Evolutionary conservation across 331 rosid genomes (phyloP).

Genomic region (Quercus tomentella): DNA sequence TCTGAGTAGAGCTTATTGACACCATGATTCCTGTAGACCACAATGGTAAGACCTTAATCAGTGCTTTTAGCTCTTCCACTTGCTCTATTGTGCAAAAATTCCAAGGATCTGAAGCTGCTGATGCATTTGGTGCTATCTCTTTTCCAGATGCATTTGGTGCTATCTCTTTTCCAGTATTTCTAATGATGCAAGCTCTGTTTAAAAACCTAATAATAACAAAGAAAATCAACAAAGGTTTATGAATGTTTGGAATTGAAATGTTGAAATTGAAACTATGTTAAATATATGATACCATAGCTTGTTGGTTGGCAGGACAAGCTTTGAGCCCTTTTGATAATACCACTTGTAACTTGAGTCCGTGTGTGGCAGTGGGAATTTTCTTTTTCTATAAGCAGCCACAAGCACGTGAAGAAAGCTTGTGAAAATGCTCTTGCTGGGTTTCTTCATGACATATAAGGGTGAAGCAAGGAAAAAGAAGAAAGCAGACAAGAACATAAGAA

Average conservation of each 20-base stretch:
- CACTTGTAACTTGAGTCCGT: constrained; percentile 10
- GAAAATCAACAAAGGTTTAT: too few relatives aligned
- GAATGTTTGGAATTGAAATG: too few relatives aligned
- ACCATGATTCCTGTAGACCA: constrained; percentile 55
- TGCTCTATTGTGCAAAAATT: constrained; percentile 68
- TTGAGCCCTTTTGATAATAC: constrained; percentile 37
- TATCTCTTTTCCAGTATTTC: constrained; percentile 34
- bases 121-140: constrained; percentile 41
- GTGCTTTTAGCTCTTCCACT: constrained; percentile 67
- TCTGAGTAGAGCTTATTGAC: constrained; percentile 39
- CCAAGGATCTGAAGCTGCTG: constrained; percentile 50
- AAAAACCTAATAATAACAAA: constrained; percentile 33
- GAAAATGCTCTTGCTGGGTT: constrained; percentile 45
- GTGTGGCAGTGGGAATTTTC: constrained; percentile 38
- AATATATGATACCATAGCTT: constrained; percentile 43
- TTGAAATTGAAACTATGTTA: not conserved
- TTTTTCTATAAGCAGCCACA: constrained; percentile 48
- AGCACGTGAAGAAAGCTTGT: constrained; percentile 45
- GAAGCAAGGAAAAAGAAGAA: constrained; percentile 39
- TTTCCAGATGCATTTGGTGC: constrained; percentile 39
- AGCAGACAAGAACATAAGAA: constrained; percentile 45
- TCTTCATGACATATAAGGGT: constrained; percentile 43
- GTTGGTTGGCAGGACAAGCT: constrained; percentile 43
- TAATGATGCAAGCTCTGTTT: constrained; percentile 59
- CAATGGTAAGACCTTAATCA: constrained; percentile 53